Evolutionary conservation across 2,329 filamentous ascomycete species (phyloP), one percentile per base, ranked within the genome.

Genomic region (Nigrospora oryzae): DNA sequence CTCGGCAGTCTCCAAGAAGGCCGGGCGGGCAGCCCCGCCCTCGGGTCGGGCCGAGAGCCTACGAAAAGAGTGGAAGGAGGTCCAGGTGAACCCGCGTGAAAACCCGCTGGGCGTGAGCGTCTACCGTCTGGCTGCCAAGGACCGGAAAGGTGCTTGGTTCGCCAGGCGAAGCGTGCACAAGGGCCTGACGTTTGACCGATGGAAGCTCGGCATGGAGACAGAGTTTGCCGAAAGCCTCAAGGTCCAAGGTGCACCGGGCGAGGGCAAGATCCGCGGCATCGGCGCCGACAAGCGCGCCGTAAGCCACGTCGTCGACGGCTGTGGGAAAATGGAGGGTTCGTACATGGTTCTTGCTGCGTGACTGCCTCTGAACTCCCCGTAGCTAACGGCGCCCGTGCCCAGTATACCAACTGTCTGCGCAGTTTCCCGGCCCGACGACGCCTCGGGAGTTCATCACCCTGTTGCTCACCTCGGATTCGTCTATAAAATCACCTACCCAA

Each of bases 91-190:
- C 36, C 64, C 77, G 3, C 81, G 75, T 53, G 83, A 90, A 16
- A 93, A 94, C 56, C 86, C 88, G 1, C 70, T 88, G 10, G 81
- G 75, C 0, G 82, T 96, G 49, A 75, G 73, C 45, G 81, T 96
- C 19, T 95, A 86, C 68, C 95, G 94, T 62, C 74, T 93, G 48
- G 68, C 74, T 0, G 79, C 84, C 3, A 84, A 86, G 55, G 91
- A 97, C 63, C 82, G 88, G 34, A 83, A 83, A 51, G 91, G 90
- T 2, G 75, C 86, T 8, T 97, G 91, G 91, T 97, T 96, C 64
- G 88, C 88, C 19, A 72, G 91, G 45, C 73, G 85, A 40, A 95
- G 89, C 59, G 73, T 95, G 16, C 89, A 96, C 57, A 81, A 86
- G 54, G 86, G 84, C 0, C 62, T 94, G 16, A 73, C 81, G 0